Base-by-base conservation (phyloP, 345 rosid species). In the Arabis alpina region DNA sequence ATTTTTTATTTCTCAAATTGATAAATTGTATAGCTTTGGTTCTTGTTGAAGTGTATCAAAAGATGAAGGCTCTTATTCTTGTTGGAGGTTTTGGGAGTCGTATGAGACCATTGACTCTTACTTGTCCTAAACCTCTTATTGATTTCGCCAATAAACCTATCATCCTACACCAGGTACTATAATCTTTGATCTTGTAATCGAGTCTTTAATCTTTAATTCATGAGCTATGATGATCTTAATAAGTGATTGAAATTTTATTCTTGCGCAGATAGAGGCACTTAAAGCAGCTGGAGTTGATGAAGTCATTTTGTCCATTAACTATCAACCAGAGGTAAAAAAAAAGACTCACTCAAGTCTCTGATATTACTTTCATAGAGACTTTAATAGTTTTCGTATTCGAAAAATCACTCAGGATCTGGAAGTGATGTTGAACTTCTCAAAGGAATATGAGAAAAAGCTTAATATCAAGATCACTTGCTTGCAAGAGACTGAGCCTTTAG, bases 41-140 rank as follows among this genome's bases (percentile, higher is more conserved):
- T 34, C 37, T 34, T 34, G 37, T 34, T 34, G 8, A 34, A 47
- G 45, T 15, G 45, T 2, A 57, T 39, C 7, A 34, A 9, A 15
- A 48, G 42, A 92, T 92, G 98, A 89, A 89, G 89, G 98, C 96
- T 25, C 82, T 92, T 30, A 89, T 92, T 82, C 96, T 92, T 72
- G 98, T 92, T 73, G 98, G 98, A 73, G 96, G 98, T n/a, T 87
- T 92, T 42, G 96, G 98, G 48, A 92, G 90, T 25, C 83, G 98
- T 36, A 70, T 92, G 85, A 86, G 98, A 85, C 98, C 98, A 15
- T 73, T 92, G 83, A 92, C 96, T 2, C 93, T 92, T 39, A 92
- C 93, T 55, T 76, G 85, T 58, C 98, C 98, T 13, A 89, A 92
- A 82, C 96, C 98, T n/a, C 94, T 92, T 14, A 96, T 92, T 67